Conservation (phyloP, 192 early-diverging fungal species). For the Backusella westeae region DNA sequence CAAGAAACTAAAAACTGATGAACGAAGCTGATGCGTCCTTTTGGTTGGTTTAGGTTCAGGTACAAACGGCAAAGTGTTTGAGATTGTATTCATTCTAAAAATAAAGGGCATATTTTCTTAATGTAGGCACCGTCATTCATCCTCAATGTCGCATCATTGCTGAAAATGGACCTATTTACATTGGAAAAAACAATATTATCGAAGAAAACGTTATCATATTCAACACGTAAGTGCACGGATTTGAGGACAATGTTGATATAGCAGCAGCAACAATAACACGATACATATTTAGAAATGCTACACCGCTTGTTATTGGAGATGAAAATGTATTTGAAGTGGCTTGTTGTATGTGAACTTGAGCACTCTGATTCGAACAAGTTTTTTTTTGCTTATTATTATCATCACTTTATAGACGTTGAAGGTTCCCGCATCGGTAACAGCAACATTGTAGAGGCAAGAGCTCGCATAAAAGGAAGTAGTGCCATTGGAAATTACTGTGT, state of each 20-base stretch:
- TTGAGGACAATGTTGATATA: background rate
- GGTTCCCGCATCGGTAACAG: conserved; percentile 62
- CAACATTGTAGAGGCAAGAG: conserved; percentile 64
- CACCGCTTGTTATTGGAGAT: conserved; percentile 63
- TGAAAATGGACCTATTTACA: conserved; percentile 64
- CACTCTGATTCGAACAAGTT: background rate
- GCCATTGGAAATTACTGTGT: conserved; percentile 68
- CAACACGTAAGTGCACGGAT: conserved; percentile 50
- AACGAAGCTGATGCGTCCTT: background rate
- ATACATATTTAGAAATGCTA: conserved; percentile 33
- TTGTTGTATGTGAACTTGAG: conserved; percentile 46
- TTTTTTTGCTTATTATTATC: background rate
- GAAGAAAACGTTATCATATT: conserved; percentile 71
- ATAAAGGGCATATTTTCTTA: background rate
- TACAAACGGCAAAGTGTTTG: background rate
- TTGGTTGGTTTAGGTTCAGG: conserved; percentile 13
- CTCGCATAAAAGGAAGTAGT: conserved; percentile 53
- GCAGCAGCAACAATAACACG: background rate
- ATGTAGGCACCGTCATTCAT: conserved; percentile 65
- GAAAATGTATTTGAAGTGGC: conserved; percentile 77
- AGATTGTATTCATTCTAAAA: background rate
- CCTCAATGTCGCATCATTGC: conserved; percentile 69
- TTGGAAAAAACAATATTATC: conserved; percentile 74
- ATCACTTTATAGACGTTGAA: conserved; percentile 52
- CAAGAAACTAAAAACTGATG: background rate